Evolutionary conservation across 2,329 filamentous ascomycete genomes (phyloP), one percentile per base, ranked within the genome.

Genomic region (Kalmusia sp.): DNA sequence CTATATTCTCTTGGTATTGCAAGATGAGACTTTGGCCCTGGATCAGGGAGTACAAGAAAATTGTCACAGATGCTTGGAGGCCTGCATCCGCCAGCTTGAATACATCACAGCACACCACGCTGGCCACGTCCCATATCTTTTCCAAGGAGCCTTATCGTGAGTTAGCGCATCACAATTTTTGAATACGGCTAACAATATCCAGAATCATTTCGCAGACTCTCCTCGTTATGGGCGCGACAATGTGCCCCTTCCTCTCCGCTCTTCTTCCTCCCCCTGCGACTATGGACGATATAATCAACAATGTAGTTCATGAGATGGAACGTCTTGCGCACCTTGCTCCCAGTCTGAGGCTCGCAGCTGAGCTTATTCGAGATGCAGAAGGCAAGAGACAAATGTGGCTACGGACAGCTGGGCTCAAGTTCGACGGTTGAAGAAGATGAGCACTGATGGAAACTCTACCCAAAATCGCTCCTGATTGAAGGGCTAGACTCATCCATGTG

Each of bases 81-180:
- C 91, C 47, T 90, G 88, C 50, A 83, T 93, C 58, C 84, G 89
- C 61, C 91, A 95, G 74, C 79, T 93, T 50, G 90, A 93, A 75
- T 86, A 92, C 70, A 88, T 93, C 59, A 82, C 84, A 49, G 89
- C 88, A 62, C 89, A 93, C 75, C 90, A 92, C 68, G 89, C 88
- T 55, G 90, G 91, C 45, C 90, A 93, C 70, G 87, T 95, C 78
- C 90, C 90, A 11, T 95, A 93, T 74, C 82, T 93, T 17, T 95
- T 90, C 87, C 91, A 93, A 77, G 90, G 90, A 15, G 89, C 90
- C 7, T 81, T 95, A 17, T 76, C 74, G 74, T 76, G 71, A 64
- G 74, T 70, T 31, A 30, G 6, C 6, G 24, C 7, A 46, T 17
- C 2, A 28, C 17, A 25, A 22, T n/a, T 14, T 9, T 37, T 5